A percentile compares a stretch with the other conserved stretches of the same genome.
Conservation (phyloP, 1,139 yeast species). For the Suhomyces terraborum region DNA sequence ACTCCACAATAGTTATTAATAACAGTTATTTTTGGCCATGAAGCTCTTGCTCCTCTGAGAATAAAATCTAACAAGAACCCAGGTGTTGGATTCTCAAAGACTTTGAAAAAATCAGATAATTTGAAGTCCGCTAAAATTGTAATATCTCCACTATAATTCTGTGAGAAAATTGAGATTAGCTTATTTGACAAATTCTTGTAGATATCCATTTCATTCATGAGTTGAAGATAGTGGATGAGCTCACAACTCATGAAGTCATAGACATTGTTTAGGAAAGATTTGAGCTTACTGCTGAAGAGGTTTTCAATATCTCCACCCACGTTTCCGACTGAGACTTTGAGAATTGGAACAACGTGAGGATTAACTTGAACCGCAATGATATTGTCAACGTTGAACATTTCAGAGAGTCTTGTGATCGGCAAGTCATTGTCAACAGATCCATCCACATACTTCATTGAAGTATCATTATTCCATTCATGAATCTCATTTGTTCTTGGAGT, state of each 20-base stretch:
- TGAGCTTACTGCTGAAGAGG: constrained; percentile 57
- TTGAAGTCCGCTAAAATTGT: constrained; percentile 82
- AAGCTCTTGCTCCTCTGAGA: constrained; percentile 82
- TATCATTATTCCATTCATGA: constrained; percentile 79
- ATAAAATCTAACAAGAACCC: constrained; percentile 71
- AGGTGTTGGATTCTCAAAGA: constrained; percentile 79
- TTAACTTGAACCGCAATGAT: constrained; percentile 96
- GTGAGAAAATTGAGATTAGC: constrained; percentile 72
- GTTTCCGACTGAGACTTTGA: constrained; percentile 65
- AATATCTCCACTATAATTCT: constrained; percentile 89
- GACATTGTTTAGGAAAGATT: constrained; percentile 53
- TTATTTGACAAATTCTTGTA: constrained; percentile 73
- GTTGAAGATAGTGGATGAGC: constrained; percentile 71
- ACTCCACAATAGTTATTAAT: constrained; percentile 87
- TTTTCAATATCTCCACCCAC: constrained; percentile 72
- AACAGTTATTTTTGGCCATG: constrained; percentile 88
- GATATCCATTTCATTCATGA: constrained; percentile 74
- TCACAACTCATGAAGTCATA: constrained; percentile 70
- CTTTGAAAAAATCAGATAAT: constrained; percentile 56
- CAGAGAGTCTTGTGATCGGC: constrained; percentile 86
- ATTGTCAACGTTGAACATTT: constrained; percentile 95
- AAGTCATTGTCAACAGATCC: constrained; percentile 95
- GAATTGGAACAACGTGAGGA: constrained; percentile 90
- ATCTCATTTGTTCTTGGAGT: constrained; percentile 68
- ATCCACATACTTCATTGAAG: constrained; percentile 82